Base-by-base conservation (phyloP, 1,284 basidiomycete species). In the Sporisorium graminicola region DNA sequence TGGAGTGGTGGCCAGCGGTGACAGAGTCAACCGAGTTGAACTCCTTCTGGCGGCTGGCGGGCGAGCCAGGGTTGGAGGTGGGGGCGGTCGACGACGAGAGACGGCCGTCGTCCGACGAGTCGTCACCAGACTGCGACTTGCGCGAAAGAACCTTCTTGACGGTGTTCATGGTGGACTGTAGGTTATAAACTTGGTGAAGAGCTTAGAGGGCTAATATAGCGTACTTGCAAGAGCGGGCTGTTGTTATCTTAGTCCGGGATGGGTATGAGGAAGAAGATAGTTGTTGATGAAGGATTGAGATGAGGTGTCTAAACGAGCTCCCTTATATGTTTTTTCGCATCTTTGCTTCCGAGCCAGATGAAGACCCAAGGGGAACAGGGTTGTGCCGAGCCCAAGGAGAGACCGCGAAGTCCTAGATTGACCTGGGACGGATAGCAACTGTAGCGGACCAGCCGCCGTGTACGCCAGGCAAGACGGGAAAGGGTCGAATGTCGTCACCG, bases 121-220 rank as follows among this genome's bases (percentile, higher is more conserved):
- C 72, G 47, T 60, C 57, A 27, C 59, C 58, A n/a, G 68, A 71
- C 20, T 71, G 64, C 35, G 74, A 76, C 52, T 47, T 52, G 20
- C 65, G 64, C 35, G 59, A 63, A 40, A 76, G 65, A 52, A 72
- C 74, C 66, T 76, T 76, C 65, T 72, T 76, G 44, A 76, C 68
- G 37, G 74, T 51, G 65, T 76, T 76, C 74, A 76, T 76, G 50
- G 22, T 74, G 65, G 26, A 18, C 8, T 22, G 18, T 35, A 24
- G 22, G 26, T 27, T 33, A 31, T 5, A 20, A 26, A 16, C 26
- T 14, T 27, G 52, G 27, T 43, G 46, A 13, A 26, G 35, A 57
- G 55, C 55, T 57, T 2, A 47, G 55, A 13, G 44, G 56, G 56
- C 31, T 26, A 16, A 16, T 50, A 43, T 24, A 31, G 42, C 58